These are phyloP conservation scores for Yamadazyma jaroonii DNA, from an alignment of 1,139 yeast species.

Conservation along the genomic window DNA sequence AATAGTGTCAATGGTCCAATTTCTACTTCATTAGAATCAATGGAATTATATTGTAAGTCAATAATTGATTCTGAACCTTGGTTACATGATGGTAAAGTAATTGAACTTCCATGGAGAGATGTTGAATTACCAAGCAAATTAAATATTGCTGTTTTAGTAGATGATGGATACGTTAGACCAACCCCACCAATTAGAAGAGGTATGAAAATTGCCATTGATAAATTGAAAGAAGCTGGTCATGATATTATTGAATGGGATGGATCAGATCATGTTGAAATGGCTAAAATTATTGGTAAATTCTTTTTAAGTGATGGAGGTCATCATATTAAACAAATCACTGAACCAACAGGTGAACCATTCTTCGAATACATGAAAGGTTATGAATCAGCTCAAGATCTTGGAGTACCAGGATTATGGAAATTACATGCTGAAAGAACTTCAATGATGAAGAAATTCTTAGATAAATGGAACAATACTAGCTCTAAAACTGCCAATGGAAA, in stretches of 20 bases:
- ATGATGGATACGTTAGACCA: constrained; percentile 33
- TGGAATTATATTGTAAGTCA: constrained; percentile 26
- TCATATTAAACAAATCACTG: constrained; percentile 25
- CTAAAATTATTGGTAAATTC: constrained; percentile 35
- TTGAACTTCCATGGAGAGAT: constrained; percentile 31
- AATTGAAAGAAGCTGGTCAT: constrained; percentile 48
- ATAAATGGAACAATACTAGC: constrained; percentile 35
- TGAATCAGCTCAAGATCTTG: constrained; percentile 26
- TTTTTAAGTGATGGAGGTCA: constrained; percentile 48
- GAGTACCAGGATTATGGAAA: constrained; percentile 43
- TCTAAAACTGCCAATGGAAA: constrained; percentile 31
- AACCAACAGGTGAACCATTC: constrained; percentile 48
- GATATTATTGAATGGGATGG: constrained; percentile 59
- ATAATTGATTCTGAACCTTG: constrained; percentile 29
- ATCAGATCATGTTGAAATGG: constrained; percentile 32
- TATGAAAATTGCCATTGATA: constrained; percentile 19
- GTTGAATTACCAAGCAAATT: constrained; percentile 23
- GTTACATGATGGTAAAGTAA: constrained; percentile 28
- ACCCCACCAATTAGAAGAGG: constrained; percentile 38
- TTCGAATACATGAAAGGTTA: constrained; percentile 34
- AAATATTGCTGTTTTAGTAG: constrained; percentile 29
- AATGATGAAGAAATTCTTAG: constrained; percentile 31
- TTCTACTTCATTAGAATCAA: constrained; percentile 22
- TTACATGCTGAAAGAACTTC: constrained; percentile 32
- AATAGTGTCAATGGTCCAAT: constrained; percentile 37